A percentile compares a stretch with the other conserved stretches of the same genome.
Evolutionary conservation across 1,139 yeast species (phyloP).

Genomic region (Saccharomyces hybrid): DNA sequence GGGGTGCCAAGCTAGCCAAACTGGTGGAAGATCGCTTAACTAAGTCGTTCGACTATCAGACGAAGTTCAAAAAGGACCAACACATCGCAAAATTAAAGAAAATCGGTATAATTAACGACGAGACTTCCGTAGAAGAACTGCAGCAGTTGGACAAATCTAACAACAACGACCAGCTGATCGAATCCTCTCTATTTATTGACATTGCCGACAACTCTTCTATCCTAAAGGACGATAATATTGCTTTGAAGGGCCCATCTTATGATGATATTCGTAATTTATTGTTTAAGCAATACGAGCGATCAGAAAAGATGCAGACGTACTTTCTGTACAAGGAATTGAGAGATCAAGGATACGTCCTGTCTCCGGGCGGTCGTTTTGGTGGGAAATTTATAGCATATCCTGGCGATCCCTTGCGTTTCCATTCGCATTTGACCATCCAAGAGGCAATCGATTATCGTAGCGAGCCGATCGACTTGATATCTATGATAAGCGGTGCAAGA

Average conservation of each 20-base stretch:
- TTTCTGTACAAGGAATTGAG: conserved; percentile 15
- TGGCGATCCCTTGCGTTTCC: conserved; percentile 87
- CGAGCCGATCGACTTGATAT: conserved; percentile 46
- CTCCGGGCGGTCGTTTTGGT: conserved; percentile 89
- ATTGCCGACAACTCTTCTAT: conserved; percentile 13
- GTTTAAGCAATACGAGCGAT: not conserved
- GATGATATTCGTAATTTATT: not conserved
- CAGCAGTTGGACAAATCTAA: not conserved
- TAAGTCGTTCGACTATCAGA: conserved; percentile 15
- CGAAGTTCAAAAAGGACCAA: conserved; percentile 15
- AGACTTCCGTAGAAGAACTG: conserved; percentile 1
- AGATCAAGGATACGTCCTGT: conserved; percentile 29
- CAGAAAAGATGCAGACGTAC: conserved; percentile 11
- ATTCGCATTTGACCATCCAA: conserved; percentile 74
- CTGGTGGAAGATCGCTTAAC: conserved; percentile 13
- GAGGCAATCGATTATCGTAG: conserved; percentile 40
- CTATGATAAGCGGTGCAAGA: conserved; percentile 74
- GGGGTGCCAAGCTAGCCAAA: conserved; percentile 10
- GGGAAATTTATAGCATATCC: conserved; percentile 87
- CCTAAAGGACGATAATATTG: not conserved
- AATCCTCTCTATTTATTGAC: conserved; percentile 21
- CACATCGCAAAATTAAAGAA: conserved; percentile 14
- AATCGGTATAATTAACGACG: conserved; percentile 11
- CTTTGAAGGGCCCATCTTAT: not conserved
- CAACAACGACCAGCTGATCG: conserved; percentile 12